These are phyloP conservation scores for Aspergillus funiculosus DNA, from an alignment of 495 filamentous ascomycete genomes.

Conservation along the genomic window DNA sequence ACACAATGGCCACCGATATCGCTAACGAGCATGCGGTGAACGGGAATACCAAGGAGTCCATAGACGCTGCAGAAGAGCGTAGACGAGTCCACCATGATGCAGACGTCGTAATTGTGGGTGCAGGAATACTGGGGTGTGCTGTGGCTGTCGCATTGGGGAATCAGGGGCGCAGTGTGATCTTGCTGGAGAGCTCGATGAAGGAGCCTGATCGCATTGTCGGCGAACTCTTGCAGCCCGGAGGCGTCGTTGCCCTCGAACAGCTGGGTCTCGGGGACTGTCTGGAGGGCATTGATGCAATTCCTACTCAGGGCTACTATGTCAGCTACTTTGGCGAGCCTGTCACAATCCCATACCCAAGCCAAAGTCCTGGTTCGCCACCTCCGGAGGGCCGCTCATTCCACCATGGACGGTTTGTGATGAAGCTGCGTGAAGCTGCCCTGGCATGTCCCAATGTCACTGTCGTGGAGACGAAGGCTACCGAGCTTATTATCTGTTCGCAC, in stretches of 20 bases:
- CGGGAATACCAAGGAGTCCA: slow-evolving; percentile 23
- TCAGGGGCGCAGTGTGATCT: slow-evolving; percentile 85
- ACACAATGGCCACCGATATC: slow-evolving; percentile 24
- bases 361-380: slow-evolving; percentile 23
- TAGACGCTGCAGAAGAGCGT: slow-evolving; percentile 32
- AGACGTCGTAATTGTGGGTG: slow-evolving; percentile 87
- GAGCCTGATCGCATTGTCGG: slow-evolving; percentile 96
- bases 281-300: slow-evolving; percentile 82
- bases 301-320: slow-evolving; percentile 78
- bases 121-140: slow-evolving; percentile 83
- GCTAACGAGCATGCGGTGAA: slow-evolving; percentile 31
- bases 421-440: slow-evolving; percentile 62
- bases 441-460: slow-evolving; percentile 65
- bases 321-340: slow-evolving; percentile 76
- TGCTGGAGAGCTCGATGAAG: slow-evolving; percentile 83
- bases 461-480: slow-evolving; percentile 65
- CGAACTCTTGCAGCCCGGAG: slow-evolving; percentile 90
- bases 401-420: slow-evolving; percentile 77
- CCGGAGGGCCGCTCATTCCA: slow-evolving; percentile 72
- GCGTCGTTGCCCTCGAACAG: slow-evolving; percentile 71
- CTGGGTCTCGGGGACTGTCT: slow-evolving; percentile 77
- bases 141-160: slow-evolving; percentile 78
- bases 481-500: slow-evolving; percentile 53
- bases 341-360: slow-evolving; percentile 64
- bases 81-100: slow-evolving; percentile 50